Evolutionary conservation across 73 alveolate species (phyloP).

Genomic region (Urostyla sp.): DNA sequence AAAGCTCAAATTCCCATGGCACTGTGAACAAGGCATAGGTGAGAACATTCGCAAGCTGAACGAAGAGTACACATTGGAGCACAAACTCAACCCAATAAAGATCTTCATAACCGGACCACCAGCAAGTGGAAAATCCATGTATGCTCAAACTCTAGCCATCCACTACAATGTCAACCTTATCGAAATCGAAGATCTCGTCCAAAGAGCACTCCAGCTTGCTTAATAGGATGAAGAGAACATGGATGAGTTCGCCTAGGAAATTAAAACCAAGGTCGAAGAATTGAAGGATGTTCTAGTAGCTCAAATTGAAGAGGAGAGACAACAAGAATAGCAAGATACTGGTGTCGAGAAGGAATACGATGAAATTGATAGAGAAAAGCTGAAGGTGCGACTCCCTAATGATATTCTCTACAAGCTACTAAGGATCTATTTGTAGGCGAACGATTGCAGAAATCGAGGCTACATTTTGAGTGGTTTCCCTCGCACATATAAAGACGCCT

Average conservation of each 20-base stretch:
- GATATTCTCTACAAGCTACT: constrained; percentile 55
- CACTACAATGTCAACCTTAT: constrained; percentile 91
- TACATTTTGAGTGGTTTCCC: constrained; percentile 95
- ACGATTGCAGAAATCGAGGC: constrained; percentile 93
- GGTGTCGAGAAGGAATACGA: constrained; percentile 38
- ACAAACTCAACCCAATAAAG: constrained; percentile 88
- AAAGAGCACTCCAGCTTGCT: constrained; percentile 66
- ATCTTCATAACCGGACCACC: constrained; percentile 94
- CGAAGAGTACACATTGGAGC: constrained; percentile 81
- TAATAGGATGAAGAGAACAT: constrained; percentile 72
- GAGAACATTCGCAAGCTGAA: constrained; percentile 76
- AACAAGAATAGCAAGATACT: too few relatives aligned
- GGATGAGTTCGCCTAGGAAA: constrained; percentile 76
- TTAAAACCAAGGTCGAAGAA: constrained; percentile 36
- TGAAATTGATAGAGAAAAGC: constrained; percentile 46
- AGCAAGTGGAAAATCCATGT: constrained; percentile 89
- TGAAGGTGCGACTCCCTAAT: constrained; percentile 58
- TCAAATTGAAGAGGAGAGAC: constrained; percentile 57
- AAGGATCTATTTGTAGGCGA: constrained; percentile 31
- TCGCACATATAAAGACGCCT: constrained; percentile 78
- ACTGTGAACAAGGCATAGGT: constrained; percentile 85
- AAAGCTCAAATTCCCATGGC: constrained; percentile 86
- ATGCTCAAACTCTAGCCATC: constrained; percentile 68
- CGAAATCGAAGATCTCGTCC: constrained; percentile 73
- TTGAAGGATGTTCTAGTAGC: constrained; percentile 54